phyloP scores from a whole-genome alignment of 352 stramenopile species.

The Globisporangium irregulare region DNA sequence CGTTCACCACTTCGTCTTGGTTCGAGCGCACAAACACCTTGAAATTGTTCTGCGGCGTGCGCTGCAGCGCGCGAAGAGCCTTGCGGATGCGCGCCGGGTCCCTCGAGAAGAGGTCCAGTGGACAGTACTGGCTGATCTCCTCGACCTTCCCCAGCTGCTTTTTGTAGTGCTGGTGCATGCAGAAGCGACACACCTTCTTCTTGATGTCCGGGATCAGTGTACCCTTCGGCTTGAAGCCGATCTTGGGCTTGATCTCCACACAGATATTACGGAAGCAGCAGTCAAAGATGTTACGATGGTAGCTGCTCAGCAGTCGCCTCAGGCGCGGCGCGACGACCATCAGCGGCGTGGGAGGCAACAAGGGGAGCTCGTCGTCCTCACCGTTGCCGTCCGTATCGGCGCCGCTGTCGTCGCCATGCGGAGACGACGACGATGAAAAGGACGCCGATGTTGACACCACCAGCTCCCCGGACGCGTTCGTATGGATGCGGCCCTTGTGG shows the following conservation, averaged over 20 bases:
- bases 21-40: slow-evolving; percentile 85
- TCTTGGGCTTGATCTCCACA: slow-evolving; percentile 88
- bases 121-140: slow-evolving; percentile 82
- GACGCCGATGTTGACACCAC: not conserved
- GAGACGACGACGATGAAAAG: not conserved
- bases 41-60: slow-evolving; percentile 89
- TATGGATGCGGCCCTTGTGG: not conserved
- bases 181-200: slow-evolving; percentile 73
- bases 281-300: slow-evolving; percentile 70
- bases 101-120: slow-evolving; percentile 77
- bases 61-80: slow-evolving; percentile 61
- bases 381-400: slow-evolving; percentile 2
- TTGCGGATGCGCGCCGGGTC: slow-evolving; percentile 51
- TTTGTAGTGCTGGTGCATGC: slow-evolving; percentile 90
- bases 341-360: slow-evolving; percentile 5
- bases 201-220: slow-evolving; percentile 59
- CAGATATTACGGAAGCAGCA: slow-evolving; percentile 85
- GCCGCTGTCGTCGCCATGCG: slow-evolving; percentile 11
- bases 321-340: slow-evolving; percentile 15
- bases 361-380: slow-evolving; percentile 26
- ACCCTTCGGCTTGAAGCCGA: slow-evolving; percentile 67
- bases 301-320: slow-evolving; percentile 31
- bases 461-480: not conserved
- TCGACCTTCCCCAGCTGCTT: slow-evolving; percentile 66
- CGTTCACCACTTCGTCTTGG: slow-evolving; percentile 74